These are phyloP conservation scores for Malus hybrid DNA, from an alignment of 331 rosid genomes.

Conservation along the genomic window DNA sequence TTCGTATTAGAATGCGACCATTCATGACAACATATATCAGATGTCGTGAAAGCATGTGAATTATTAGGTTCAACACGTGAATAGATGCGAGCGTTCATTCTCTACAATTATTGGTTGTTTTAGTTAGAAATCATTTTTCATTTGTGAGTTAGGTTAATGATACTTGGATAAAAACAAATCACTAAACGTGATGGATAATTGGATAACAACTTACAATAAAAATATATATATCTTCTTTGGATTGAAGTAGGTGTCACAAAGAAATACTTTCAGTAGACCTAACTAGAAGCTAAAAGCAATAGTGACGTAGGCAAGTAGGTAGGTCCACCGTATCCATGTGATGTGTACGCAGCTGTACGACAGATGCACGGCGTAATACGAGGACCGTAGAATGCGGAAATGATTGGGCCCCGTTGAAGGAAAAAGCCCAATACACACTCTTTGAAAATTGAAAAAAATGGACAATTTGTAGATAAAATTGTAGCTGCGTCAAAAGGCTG, in stretches of 20 bases:
- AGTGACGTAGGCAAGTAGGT: background rate
- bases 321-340: background rate
- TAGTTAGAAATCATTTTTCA: too few species aligned
- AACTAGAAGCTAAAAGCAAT: background rate
- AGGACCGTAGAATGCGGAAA: conserved; percentile 52
- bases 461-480: conserved; percentile 1
- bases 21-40: background rate
- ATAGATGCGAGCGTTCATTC: rapidly evolving
- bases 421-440: background rate
- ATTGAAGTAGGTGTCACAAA: background rate
- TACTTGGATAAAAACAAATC: too few species aligned
- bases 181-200: too few species aligned
- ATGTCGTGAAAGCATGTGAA: too few species aligned
- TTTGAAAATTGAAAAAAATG: background rate
- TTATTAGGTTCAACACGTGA: too few species aligned
- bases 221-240: background rate
- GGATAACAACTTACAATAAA: too few species aligned
- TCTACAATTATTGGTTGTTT: too few species aligned
- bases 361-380: conserved; percentile 58
- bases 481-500: background rate
- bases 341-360: conserved; percentile 24
- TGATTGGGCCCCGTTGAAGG: conserved; percentile 6
- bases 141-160: too few species aligned
- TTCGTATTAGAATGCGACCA: background rate
- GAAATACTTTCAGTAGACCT: background rate